Conservation (phyloP, 495 filamentous ascomycete genomes). For the Mytilinidion resinicola region DNA sequence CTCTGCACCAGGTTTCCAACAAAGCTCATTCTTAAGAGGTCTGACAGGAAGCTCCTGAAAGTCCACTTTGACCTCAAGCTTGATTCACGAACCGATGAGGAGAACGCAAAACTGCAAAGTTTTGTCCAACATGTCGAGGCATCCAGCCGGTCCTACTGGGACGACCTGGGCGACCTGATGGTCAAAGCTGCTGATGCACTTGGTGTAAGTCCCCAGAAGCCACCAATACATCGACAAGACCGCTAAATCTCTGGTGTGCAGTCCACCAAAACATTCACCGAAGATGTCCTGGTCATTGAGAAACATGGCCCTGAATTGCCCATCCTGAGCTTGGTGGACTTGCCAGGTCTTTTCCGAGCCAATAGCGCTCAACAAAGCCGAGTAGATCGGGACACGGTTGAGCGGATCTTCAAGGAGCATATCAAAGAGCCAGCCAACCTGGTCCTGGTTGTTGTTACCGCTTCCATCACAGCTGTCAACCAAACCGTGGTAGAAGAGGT, state of each 20-base stretch:
- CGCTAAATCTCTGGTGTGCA: neutral
- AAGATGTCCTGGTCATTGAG: constrained; percentile 3
- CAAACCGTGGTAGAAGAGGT: too few species aligned
- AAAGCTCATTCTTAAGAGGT: constrained; percentile 1
- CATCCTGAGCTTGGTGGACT: constrained; percentile 2
- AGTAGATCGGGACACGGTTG: too few species aligned
- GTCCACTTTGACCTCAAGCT: neutral
- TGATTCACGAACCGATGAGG: neutral
- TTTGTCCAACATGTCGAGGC: too few species aligned
- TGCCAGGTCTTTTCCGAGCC: constrained; percentile 2
- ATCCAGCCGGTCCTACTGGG: too few species aligned
- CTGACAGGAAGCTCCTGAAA: neutral
- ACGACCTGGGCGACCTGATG: neutral
- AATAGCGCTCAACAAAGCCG: too few species aligned
- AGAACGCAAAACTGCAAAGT: neutral
- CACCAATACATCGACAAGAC: constrained; percentile 1
- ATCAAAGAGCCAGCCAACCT: too few species aligned
- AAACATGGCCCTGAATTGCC: constrained; percentile 1
- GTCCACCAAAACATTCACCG: neutral
- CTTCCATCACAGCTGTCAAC: too few species aligned
- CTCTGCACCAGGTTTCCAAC: constrained; percentile 11
- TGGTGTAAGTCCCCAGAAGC: constrained; percentile 1
- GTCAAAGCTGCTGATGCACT: neutral
- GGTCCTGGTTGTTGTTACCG: too few species aligned
- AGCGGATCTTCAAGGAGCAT: too few species aligned